phyloP scores from a whole-genome alignment of 805 yeast genomes.

The Candida anglica region DNA sequence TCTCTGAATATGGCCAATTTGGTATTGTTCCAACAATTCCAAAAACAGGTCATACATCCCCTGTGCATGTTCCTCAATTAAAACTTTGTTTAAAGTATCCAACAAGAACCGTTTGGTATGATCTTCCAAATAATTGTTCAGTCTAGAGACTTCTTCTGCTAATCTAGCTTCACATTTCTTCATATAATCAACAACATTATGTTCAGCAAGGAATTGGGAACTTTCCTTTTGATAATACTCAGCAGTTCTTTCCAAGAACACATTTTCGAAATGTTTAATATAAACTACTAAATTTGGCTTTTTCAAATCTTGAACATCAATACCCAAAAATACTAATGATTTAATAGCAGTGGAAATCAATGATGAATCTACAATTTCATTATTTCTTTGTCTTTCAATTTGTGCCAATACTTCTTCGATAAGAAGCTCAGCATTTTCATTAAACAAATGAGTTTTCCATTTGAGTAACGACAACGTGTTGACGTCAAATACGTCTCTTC shows the following conservation, averaged over 20 bases:
- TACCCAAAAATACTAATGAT: conserved; percentile 85
- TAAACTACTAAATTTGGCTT: conserved; percentile 81
- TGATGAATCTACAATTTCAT: conserved; percentile 64
- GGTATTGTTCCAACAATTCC: conserved; percentile 67
- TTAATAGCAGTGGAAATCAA: conserved; percentile 71
- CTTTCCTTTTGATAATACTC: conserved; percentile 71
- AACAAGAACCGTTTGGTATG: conserved; percentile 77
- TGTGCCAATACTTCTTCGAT: conserved; percentile 71
- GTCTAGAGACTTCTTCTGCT: conserved; percentile 75
- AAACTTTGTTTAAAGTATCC: conserved; percentile 68
- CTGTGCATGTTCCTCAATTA: conserved; percentile 75
- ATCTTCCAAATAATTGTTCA: conserved; percentile 77
- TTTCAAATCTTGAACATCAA: conserved; percentile 85
- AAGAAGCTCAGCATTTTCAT: conserved; percentile 54
- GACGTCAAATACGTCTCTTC: conserved; percentile 85
- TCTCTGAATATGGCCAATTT: conserved; percentile 68
- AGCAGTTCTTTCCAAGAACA: conserved; percentile 67
- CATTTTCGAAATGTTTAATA: conserved; percentile 71
- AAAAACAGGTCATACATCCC: conserved; percentile 75
- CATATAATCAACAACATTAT: conserved; percentile 89
- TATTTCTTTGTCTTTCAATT: conserved; percentile 75
- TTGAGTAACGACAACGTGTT: conserved; percentile 81
- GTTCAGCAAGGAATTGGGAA: conserved; percentile 56
- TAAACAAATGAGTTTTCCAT: conserved; percentile 85
- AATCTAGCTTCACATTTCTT: conserved; percentile 79